These are phyloP conservation scores for Nemania sp. DNA, from an alignment of 2,329 filamentous ascomycete genomes.

Conservation along the genomic window DNA sequence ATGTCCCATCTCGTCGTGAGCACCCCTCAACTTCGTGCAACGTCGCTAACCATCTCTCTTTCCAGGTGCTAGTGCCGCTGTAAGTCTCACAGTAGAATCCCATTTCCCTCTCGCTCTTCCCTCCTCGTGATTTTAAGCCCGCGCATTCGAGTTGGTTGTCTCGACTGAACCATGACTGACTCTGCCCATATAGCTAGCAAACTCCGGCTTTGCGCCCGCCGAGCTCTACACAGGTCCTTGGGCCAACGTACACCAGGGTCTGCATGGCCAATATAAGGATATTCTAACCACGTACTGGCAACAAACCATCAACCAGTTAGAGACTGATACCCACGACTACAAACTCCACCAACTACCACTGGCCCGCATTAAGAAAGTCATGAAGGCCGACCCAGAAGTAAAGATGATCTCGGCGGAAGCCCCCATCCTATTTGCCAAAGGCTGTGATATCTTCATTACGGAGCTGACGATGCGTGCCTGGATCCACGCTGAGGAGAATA, in stretches of 20 bases:
- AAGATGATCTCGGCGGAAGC: constrained; percentile 99
- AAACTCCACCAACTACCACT: constrained; percentile 97
- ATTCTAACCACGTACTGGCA: constrained; percentile 99
- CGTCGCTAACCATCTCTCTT: constrained; percentile 51
- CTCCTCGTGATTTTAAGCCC: constrained; percentile 21
- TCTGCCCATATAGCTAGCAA: constrained; percentile 74
- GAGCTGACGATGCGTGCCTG: constrained; percentile 99
- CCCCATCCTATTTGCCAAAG: constrained; percentile 97
- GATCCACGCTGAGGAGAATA: constrained; percentile 99
- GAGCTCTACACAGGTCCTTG: constrained; percentile 95
- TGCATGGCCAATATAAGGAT: constrained; percentile 92
- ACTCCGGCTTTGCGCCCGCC: constrained; percentile 88
- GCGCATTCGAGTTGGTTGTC: constrained; percentile 23
- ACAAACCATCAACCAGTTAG: constrained; percentile 94
- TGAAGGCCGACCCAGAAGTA: constrained; percentile 99
- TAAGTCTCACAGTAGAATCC: constrained; percentile 49
- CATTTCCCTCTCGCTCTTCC: constrained; percentile 9
- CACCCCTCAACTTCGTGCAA: constrained; percentile 46
- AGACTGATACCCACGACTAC: constrained; percentile 96
- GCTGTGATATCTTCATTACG: constrained; percentile 98
- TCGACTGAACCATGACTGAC: constrained; percentile 43
- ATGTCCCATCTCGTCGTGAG: constrained; percentile 45
- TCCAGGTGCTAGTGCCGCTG: constrained; percentile 62
- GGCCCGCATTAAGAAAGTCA: constrained; percentile 99
- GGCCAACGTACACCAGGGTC: constrained; percentile 97